These are phyloP conservation scores for Fraxinus americana DNA, from an alignment of 257 asterid species.

Conservation along the genomic window DNA sequence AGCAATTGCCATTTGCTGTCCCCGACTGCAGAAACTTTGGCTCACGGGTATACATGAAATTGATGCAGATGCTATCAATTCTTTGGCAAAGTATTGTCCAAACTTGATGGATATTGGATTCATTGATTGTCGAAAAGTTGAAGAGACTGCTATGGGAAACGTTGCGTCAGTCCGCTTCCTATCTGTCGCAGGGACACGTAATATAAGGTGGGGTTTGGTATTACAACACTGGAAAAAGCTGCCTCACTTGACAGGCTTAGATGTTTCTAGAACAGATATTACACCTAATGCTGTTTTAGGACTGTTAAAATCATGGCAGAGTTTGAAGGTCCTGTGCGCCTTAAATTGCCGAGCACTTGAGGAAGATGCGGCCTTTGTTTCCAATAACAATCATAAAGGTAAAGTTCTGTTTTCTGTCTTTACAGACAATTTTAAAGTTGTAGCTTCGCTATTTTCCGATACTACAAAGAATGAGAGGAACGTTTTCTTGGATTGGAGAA, in stretches of 20 bases:
- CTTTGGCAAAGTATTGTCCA: slow-evolving; percentile 62
- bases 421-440: slow-evolving; percentile 59
- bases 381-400: slow-evolving; percentile 54
- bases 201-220: slow-evolving; percentile 58
- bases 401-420: slow-evolving; percentile 61
- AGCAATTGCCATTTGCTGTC: slow-evolving; percentile 71
- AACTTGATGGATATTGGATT: slow-evolving; percentile 66
- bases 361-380: slow-evolving; percentile 51
- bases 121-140: slow-evolving; percentile 66
- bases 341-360: slow-evolving; percentile 63
- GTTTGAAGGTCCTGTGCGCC: slow-evolving; percentile 74
- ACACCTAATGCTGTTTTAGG: slow-evolving; percentile 45
- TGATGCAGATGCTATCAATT: slow-evolving; percentile 66
- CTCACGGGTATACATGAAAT: slow-evolving; percentile 74
- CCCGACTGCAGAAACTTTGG: slow-evolving; percentile 54
- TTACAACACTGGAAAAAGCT: slow-evolving; percentile 56
- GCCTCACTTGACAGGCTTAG: slow-evolving; percentile 66
- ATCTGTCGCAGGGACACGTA: slow-evolving; percentile 71
- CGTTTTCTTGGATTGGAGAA: slow-evolving; percentile 53
- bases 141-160: slow-evolving; percentile 60
- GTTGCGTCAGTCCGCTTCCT: slow-evolving; percentile 63
- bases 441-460: slow-evolving; percentile 54
- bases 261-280: slow-evolving; percentile 79
- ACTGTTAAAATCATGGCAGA: slow-evolving; percentile 47
- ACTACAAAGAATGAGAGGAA: slow-evolving; percentile 51